These are phyloP conservation scores for Backusella liffmaniae DNA, from an alignment of 192 early-diverging fungal species.

Conservation along the genomic window DNA sequence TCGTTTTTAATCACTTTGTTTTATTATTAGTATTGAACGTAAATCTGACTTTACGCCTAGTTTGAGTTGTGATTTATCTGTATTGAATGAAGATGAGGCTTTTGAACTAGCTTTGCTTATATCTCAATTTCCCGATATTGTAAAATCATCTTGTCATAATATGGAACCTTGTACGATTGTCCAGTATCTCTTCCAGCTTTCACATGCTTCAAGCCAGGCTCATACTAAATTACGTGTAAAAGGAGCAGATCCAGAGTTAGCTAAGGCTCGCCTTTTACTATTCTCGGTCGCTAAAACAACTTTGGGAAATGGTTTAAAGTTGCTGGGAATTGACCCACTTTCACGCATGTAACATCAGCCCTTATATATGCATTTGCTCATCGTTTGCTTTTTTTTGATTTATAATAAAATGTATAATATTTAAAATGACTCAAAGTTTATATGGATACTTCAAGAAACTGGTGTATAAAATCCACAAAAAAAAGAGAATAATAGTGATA, in stretches of 20 bases:
- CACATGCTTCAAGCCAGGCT: slow-evolving; percentile 69
- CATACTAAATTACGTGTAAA: slow-evolving; percentile 67
- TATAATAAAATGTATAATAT: not conserved
- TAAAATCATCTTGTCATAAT: slow-evolving; percentile 51
- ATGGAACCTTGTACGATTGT: slow-evolving; percentile 84
- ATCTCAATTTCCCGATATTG: slow-evolving; percentile 80
- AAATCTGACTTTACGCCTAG: slow-evolving; percentile 48
- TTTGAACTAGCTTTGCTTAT: slow-evolving; percentile 70
- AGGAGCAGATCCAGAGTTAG: slow-evolving; percentile 58
- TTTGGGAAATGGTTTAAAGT: slow-evolving; percentile 73
- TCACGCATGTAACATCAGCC: slow-evolving; percentile 73
- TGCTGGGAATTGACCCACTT: slow-evolving; percentile 76
- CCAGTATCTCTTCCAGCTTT: slow-evolving; percentile 72
- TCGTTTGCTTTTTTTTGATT: no score
- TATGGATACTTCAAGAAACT: no score
- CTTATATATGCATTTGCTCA: no score
- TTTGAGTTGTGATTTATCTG: slow-evolving; percentile 49
- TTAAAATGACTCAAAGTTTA: no score
- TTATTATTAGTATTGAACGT: slow-evolving; percentile 62
- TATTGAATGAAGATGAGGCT: slow-evolving; percentile 70
- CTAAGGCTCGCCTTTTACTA: slow-evolving; percentile 75
- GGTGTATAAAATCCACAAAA: not conserved
- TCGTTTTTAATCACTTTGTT: not conserved
- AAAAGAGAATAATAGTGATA: not conserved
- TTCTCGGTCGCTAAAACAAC: slow-evolving; percentile 77